These are phyloP conservation scores for Plasmodium gaboni DNA, from an alignment of 169 alveolate genomes.

Conservation along the genomic window DNA sequence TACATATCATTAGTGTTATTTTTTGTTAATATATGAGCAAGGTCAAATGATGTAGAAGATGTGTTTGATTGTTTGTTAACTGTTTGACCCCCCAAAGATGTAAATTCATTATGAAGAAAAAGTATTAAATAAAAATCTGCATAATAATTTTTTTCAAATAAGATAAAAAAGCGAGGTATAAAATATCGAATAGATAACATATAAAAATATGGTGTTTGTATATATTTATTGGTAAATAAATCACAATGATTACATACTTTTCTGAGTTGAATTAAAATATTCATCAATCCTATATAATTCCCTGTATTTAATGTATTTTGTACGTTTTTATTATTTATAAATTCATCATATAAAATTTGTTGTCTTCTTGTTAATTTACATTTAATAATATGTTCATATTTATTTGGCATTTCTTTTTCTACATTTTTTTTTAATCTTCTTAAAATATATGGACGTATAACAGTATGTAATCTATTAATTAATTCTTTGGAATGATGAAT, in stretches of 20 bases:
- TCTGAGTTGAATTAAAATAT: slow-evolving; percentile 96
- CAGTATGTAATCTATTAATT: slow-evolving; percentile 93
- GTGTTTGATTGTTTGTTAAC: background rate
- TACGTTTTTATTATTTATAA: slow-evolving; percentile 87
- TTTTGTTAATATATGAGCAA: no score
- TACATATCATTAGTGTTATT: no score
- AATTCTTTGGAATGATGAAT: slow-evolving; percentile 78
- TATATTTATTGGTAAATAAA: slow-evolving; percentile 95
- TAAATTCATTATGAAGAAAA: slow-evolving; percentile 39
- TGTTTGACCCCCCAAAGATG: slow-evolving; percentile 25
- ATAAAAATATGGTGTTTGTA: slow-evolving; percentile 91
- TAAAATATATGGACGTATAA: slow-evolving; percentile 97
- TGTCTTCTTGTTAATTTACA: slow-evolving; percentile 94
- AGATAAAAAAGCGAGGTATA: slow-evolving; percentile 34
- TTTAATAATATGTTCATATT: slow-evolving; percentile 95
- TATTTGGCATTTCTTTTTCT: slow-evolving; percentile 98
- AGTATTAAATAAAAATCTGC: slow-evolving; percentile 11
- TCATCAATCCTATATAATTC: slow-evolving; percentile 97
- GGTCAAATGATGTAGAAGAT: no score
- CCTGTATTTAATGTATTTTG: slow-evolving; percentile 85
- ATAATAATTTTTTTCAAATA: slow-evolving; percentile 32
- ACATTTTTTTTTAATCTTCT: slow-evolving; percentile 98
- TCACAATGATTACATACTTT: slow-evolving; percentile 99
- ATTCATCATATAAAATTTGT: slow-evolving; percentile 97
- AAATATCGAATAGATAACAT: slow-evolving; percentile 84